phyloP scores from a whole-genome alignment of 495 filamentous ascomycete genomes.

The Neurospora sp. region DNA sequence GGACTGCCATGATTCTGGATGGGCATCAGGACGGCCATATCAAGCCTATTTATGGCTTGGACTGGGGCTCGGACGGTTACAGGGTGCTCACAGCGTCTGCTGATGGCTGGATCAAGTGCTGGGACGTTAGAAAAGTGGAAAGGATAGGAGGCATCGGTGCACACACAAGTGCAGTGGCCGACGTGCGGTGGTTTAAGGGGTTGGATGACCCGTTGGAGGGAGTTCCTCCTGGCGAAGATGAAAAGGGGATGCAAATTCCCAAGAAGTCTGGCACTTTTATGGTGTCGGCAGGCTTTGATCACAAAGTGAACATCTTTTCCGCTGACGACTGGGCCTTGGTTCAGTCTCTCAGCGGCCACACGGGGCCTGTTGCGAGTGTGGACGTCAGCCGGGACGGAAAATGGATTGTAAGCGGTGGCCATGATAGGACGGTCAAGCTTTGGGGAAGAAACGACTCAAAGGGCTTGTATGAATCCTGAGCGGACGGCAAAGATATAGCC shows the following conservation, averaged over 20 bases:
- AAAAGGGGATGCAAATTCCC: slow-evolving; percentile 49
- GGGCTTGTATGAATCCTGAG: slow-evolving; percentile 23
- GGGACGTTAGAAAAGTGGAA: slow-evolving; percentile 86
- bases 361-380: slow-evolving; percentile 78
- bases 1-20: slow-evolving; percentile 93
- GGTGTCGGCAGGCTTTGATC: slow-evolving; percentile 84
- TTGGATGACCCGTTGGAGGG: slow-evolving; percentile 52
- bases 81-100: slow-evolving; percentile 81
- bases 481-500: not conserved
- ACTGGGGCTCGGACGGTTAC: slow-evolving; percentile 87
- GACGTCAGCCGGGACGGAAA: slow-evolving; percentile 76
- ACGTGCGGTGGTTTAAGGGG: slow-evolving; percentile 90
- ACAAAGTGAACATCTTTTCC: slow-evolving; percentile 89
- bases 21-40: slow-evolving; percentile 76
- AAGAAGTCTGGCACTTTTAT: slow-evolving; percentile 80
- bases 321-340: slow-evolving; percentile 91
- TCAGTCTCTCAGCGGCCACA: slow-evolving; percentile 81
- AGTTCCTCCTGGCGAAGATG: slow-evolving; percentile 46
- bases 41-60: slow-evolving; percentile 81
- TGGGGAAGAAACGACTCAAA: slow-evolving; percentile 81
- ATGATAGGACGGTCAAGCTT: slow-evolving; percentile 91
- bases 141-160: slow-evolving; percentile 78
- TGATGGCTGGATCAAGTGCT: slow-evolving; percentile 95
- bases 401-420: slow-evolving; percentile 89
- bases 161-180: slow-evolving; percentile 83